Evolutionary conservation across 2,329 filamentous ascomycete genomes (phyloP).

Genomic region (Blastomyces gilchristii): DNA sequence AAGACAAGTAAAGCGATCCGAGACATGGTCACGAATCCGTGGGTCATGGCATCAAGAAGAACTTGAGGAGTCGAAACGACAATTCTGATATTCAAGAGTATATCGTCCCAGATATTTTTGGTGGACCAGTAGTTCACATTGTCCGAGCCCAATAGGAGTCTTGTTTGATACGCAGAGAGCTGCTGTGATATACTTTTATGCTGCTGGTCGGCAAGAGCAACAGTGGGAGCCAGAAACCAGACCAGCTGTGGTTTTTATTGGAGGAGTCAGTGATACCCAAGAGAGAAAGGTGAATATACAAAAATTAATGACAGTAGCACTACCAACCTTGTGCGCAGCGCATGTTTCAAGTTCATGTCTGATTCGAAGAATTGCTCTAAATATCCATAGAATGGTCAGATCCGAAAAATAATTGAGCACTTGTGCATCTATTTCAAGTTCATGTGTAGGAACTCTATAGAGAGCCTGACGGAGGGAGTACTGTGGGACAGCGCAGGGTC

Average conservation of each 20-base stretch:
- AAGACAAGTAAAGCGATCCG: conserved; percentile 62
- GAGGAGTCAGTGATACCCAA: neutral
- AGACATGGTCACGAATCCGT: conserved; percentile 60
- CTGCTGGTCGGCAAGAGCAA: conserved; percentile 59
- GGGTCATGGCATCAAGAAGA: conserved; percentile 60
- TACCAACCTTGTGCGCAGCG: conserved; percentile 44
- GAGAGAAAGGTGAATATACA: conserved; percentile 11
- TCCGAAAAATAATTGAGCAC: neutral
- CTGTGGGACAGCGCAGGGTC: neutral
- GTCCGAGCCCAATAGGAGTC: conserved; percentile 57
- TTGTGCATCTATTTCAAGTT: neutral
- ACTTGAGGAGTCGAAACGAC: conserved; percentile 70
- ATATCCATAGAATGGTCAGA: neutral
- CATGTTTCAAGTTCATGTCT: conserved; percentile 51
- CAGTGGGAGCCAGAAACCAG: conserved; percentile 66
- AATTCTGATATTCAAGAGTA: conserved; percentile 56
- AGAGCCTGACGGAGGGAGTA: neutral
- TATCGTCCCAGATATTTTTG: conserved; percentile 54
- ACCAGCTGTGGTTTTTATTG: conserved; percentile 32
- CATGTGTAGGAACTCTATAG: neutral
- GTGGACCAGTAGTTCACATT: conserved; percentile 64
- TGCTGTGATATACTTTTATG: conserved; percentile 49
- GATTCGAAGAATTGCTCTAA: conserved; percentile 58
- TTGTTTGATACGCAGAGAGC: conserved; percentile 48
- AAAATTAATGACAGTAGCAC: conserved; percentile 2